These are phyloP conservation scores for Tolypocladium endophyticum DNA, from an alignment of 2,329 filamentous ascomycete genomes.

Conservation along the genomic window DNA sequence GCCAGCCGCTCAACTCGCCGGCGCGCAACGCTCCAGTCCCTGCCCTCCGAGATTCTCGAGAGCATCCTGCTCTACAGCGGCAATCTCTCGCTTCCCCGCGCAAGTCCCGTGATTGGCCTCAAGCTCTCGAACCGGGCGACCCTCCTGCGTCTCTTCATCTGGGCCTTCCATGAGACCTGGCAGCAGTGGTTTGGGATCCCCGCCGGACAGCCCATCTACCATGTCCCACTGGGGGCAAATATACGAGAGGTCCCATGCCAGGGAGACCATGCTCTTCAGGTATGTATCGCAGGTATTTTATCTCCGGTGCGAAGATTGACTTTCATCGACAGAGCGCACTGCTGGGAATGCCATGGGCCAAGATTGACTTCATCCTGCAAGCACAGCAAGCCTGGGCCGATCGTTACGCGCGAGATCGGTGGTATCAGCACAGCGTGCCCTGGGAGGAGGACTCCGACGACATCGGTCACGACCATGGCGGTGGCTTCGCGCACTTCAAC, in stretches of 20 bases:
- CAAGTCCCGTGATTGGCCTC: conserved; percentile 31
- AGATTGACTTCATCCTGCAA: conserved; percentile 33
- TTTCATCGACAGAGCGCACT: conserved; percentile 25
- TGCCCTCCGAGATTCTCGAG: conserved; percentile 45
- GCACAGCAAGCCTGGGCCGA: conserved; percentile 38
- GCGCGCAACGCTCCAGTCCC: conserved; percentile 17
- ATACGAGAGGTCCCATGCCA: conserved; percentile 7
- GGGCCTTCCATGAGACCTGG: conserved; percentile 27
- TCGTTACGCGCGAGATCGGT: conserved; percentile 20
- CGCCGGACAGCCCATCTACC: conserved; percentile 2
- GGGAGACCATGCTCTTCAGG: conserved; percentile 34
- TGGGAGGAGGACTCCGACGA: conserved; percentile 5
- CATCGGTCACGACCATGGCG: conserved; percentile 10
- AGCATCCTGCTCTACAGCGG: conserved; percentile 38
- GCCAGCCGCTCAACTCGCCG: conserved; percentile 13
- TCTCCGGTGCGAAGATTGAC: conserved; percentile 4
- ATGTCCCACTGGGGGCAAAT: conserved; percentile 5
- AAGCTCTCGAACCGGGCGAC: conserved; percentile 32
- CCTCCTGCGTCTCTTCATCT: conserved; percentile 24
- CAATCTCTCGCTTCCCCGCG: conserved; percentile 35
- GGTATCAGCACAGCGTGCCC: conserved; percentile 21
- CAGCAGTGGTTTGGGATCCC: conserved; percentile 23
- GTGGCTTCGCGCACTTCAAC: conserved; percentile 18
- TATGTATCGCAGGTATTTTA: conserved; percentile 14
- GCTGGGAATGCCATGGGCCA: conserved; percentile 32